Percentiles rank a stretch among this genome's conserved stretches.
Conservation (phyloP, 1,139 yeast species). For the Yamadazyma friedrichii region DNA sequence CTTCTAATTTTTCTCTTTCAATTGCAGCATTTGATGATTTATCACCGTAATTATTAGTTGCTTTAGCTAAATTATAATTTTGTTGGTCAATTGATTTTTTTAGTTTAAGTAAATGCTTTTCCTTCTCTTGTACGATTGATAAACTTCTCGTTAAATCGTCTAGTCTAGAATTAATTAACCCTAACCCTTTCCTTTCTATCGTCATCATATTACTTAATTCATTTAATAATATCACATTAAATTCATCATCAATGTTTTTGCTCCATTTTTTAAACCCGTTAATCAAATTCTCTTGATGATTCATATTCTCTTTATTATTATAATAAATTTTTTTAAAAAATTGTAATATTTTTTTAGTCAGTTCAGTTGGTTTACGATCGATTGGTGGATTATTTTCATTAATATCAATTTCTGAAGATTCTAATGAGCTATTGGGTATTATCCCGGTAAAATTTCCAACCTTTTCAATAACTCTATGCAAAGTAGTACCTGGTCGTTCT, state of each 20-base stretch:
- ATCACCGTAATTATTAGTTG: conserved; percentile 47
- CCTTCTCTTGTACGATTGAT: conserved; percentile 49
- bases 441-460: conserved; percentile 21
- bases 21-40: conserved; percentile 34
- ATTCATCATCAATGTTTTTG: conserved; percentile 5
- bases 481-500: conserved; percentile 30
- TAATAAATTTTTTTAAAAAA: conserved; percentile 2
- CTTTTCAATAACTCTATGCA: conserved; percentile 29
- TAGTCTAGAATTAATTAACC: conserved; percentile 4
- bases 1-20: conserved; percentile 50
- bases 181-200: conserved; percentile 6
- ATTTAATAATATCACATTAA: conserved; percentile 8
- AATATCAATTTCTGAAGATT: neutral
- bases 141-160: conserved; percentile 30
- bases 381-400: neutral
- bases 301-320: neutral
- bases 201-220: conserved; percentile 10
- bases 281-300: conserved; percentile 1
- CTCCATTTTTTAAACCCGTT: conserved; percentile 11
- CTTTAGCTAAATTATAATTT: neutral
- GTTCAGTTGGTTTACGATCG: neutral
- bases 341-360: conserved; percentile 2
- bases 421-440: neutral
- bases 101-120: conserved; percentile 34
- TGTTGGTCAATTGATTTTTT: neutral